These are phyloP conservation scores for Alternaria atra DNA, from an alignment of 2,329 filamentous ascomycete species.

Conservation along the genomic window DNA sequence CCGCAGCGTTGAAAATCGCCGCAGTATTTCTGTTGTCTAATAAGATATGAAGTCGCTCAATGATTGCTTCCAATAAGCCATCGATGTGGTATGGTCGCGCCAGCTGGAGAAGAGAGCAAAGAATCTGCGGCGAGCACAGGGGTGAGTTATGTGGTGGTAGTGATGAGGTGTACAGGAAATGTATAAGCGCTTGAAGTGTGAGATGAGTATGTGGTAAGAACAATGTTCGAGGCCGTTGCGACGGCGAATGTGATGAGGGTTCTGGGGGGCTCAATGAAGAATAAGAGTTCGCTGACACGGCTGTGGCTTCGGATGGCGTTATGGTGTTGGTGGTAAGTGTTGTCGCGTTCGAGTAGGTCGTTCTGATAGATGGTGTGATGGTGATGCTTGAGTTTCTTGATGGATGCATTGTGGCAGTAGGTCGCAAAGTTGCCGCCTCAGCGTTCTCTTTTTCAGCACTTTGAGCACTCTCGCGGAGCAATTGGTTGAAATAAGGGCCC, in stretches of 20 bases:
- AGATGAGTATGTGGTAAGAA: conserved; percentile 93
- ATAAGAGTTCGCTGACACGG: conserved; percentile 53
- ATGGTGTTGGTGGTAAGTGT: conserved; percentile 53
- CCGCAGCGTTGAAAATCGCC: conserved; percentile 96
- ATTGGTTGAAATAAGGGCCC: conserved; percentile 95
- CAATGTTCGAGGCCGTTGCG: conserved; percentile 81
- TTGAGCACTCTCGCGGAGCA: conserved; percentile 81
- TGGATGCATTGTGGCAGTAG: conserved; percentile 63
- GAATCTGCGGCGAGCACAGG: conserved; percentile 91
- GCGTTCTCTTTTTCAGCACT: conserved; percentile 64
- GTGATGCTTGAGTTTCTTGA: conserved; percentile 83
- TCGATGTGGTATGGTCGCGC: conserved; percentile 93
- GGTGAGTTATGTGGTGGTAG: conserved; percentile 78
- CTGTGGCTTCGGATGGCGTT: conserved; percentile 47
- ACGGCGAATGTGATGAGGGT: conserved; percentile 62
- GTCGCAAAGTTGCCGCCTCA: conserved; percentile 78
- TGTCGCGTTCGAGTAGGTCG: conserved; percentile 55
- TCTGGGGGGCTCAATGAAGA: conserved; percentile 62
- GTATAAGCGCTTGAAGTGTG: conserved; percentile 87
- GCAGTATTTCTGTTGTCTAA: conserved; percentile 94
- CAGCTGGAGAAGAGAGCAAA: conserved; percentile 93
- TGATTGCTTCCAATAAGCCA: conserved; percentile 88
- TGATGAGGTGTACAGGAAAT: conserved; percentile 92
- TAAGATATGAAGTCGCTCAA: conserved; percentile 87
- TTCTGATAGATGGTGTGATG: conserved; percentile 75